phyloP scores from a whole-genome alignment of 2,329 filamentous ascomycete species.

The Botrytis medusae region DNA sequence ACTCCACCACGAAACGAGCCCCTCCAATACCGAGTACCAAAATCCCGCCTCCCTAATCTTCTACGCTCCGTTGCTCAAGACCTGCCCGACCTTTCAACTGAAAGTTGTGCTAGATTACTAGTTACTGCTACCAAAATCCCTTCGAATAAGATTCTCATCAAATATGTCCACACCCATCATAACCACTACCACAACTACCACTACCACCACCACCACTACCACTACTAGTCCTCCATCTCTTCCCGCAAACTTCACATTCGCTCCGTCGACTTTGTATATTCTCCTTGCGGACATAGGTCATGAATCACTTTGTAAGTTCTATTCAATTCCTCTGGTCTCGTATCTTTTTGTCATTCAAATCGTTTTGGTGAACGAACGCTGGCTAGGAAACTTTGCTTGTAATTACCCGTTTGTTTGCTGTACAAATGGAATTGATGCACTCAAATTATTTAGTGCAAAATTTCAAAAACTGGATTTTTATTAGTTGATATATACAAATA shows the following conservation, averaged over 20 bases:
- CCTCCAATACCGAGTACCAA: neutral
- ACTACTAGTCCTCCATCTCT: neutral
- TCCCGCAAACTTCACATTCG: neutral
- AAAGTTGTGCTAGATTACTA: neutral
- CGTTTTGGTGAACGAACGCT: neutral
- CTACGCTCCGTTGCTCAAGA: neutral
- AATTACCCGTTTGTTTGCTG: neutral
- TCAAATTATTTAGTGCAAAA: neutral
- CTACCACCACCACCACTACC: neutral
- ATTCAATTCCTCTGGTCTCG: neutral
- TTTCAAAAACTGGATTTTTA: neutral
- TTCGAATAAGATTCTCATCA: neutral
- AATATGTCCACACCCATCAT: neutral
- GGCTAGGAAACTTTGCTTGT: neutral
- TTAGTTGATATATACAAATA: neutral
- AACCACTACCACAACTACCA: neutral
- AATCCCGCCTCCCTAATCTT: neutral
- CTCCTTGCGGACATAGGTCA: constrained; percentile 3
- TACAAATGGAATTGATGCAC: neutral
- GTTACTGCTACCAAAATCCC: neutral
- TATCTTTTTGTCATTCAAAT: neutral
- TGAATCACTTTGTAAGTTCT: neutral
- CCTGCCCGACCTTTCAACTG: neutral
- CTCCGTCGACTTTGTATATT: neutral
- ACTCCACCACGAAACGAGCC: neutral